Evolutionary conservation across 805 yeast species (phyloP), one percentile per base, ranked within the genome.

Genomic region (Metschnikowia rubicola): DNA sequence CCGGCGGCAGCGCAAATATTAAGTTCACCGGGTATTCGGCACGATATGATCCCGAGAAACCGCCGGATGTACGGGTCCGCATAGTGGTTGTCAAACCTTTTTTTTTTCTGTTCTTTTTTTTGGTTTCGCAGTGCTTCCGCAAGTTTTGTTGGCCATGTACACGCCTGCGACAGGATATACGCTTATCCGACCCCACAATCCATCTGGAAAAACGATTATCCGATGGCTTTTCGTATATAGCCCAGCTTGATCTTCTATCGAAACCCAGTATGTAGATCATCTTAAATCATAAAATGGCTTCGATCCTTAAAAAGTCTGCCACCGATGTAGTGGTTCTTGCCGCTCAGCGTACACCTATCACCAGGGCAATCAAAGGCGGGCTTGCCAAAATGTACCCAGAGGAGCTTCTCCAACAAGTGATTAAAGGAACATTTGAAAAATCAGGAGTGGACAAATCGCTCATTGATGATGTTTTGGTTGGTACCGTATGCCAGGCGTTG

Each of bases 381-480:
- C 57, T 70, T 34, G 63, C 73, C 13, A 56, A 60, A 35, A 50
- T 65, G 48, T 59, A 60, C 47, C 73, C 74, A 3, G 73, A 67
- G 38, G 68, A 68, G 44, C 58, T 68, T 13, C 57, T 69, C 19
- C 53, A 61, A 31, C 59, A 59, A 33, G 64, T 65, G 3, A 53
- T 69, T 8, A 53, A 56, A 35, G 70, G 66, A 9, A 56, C 70
- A 3, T 29, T 68, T 10, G 56, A 56, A 10, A 56, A 53, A 32
- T 43, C 64, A 8, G 58, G 58, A 4, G 52, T 67, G 28, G 62
- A 64, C 4, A 50, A 58, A 21, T 50, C 43, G 13, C 50, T 56
- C 26, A 62, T 70, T 21, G 67, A 70, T 31, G 74, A 69, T 47
- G 61, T 69, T 6, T 49, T 67, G 26, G 65, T 68, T 11, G 74